A percentile compares a stretch with the other conserved stretches of the same genome.
These are phyloP conservation scores for button mushroom (Agaricus bisporus) DNA, from an alignment of 768 basidiomycete genomes.

Conservation along the genomic window DNA sequence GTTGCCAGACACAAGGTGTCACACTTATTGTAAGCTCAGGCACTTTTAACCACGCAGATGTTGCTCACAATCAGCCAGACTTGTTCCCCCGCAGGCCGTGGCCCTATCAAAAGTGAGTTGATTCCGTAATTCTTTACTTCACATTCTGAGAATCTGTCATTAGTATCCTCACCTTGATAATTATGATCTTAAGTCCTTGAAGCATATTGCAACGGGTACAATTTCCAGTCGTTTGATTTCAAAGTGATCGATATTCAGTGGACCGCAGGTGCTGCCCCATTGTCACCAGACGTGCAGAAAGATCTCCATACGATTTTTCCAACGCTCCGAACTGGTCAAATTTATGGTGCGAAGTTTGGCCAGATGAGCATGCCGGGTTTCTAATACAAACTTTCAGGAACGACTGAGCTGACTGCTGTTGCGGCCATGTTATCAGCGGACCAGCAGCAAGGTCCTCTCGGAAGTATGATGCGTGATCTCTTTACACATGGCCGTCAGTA, in stretches of 20 bases:
- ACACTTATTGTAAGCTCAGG: conserved; percentile 35
- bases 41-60: background rate
- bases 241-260: conserved; percentile 15
- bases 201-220: conserved; percentile 34
- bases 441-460: conserved; percentile 32
- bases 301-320: conserved; percentile 43
- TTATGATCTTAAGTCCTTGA: conserved; percentile 32
- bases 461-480: conserved; percentile 23
- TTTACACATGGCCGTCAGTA: conserved; percentile 9
- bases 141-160: background rate
- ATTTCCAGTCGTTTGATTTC: conserved; percentile 10
- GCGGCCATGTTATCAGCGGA: conserved; percentile 38
- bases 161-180: conserved; percentile 37
- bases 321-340: conserved; percentile 48
- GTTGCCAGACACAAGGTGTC: conserved; percentile 39
- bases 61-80: conserved; percentile 15
- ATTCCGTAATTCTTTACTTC: background rate
- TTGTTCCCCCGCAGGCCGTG: conserved; percentile 46
- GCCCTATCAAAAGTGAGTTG: conserved; percentile 43
- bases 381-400: conserved; percentile 9
- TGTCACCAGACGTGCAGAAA: conserved; percentile 43
- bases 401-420: conserved; percentile 37
- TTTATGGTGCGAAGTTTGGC: conserved; percentile 37
- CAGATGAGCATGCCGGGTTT: background rate
- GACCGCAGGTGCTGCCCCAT: conserved; percentile 51